Evolutionary conservation across 306 rosid species (phyloP), one percentile per base, ranked within the genome.

Genomic region (Canavalia ensiformis): DNA sequence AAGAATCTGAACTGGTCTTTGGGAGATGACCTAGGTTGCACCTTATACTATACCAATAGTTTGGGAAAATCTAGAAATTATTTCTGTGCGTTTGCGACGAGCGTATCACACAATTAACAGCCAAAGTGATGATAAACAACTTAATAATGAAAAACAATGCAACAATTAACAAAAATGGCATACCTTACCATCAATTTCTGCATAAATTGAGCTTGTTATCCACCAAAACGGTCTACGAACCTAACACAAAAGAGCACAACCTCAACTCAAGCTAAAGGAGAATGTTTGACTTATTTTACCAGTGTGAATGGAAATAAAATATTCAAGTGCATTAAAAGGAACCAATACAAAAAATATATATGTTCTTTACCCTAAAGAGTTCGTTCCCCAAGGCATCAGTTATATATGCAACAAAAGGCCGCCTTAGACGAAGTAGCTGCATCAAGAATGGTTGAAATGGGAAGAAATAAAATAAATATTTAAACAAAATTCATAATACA

Each of bases 201-300:
- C 92, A 75, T 90, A 93, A 65, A 95, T 95, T 82, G 99, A 95
- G 89, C 99, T 95, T 60, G 91, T 93, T 84, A 95, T 82, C 99
- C 99, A 95, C 99, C 99, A 95, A 88, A 95, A 91, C 81, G 99
- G 99, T 82, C 99, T 87, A 46, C 97, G 93, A 66, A 91, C 99
- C 99, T 95, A 86, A 75, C 57, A 78, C 47, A 51, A 82, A 76
- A 68, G 83, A 72, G 62, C 45, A 60, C 7, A 80, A 8, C 50
- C 74, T 81, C 78, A 75, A 70, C 82, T 76, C 77, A 82, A 79
- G 67, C 72, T 28, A 75, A 79, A 76, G 82, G 33, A 34, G 46
- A 74, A 41, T 64, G 52, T 8, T 78, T 7, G 34, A 57, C 52
- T 63, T 64, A 54, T 67, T 49, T 18, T 45, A 37, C 63, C 55